phyloP scores from a whole-genome alignment of 352 stramenopile genomes.

The Globisporangium parvum region DNA sequence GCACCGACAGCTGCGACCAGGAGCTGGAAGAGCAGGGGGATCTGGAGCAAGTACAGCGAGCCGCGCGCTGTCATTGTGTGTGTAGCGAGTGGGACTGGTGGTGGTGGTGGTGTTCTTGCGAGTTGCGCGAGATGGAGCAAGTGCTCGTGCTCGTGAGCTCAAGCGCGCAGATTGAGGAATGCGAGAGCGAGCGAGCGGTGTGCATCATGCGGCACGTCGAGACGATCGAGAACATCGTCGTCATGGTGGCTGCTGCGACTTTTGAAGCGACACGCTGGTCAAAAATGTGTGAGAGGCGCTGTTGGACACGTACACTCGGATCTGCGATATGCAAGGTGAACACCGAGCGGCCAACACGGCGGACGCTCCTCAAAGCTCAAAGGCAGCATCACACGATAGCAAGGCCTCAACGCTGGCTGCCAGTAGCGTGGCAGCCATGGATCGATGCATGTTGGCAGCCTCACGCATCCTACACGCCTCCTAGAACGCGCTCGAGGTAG shows the following conservation, averaged over 20 bases:
- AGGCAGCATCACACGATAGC: too few relatives aligned
- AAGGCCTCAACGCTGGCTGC: too few relatives aligned
- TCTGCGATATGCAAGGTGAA: not conserved
- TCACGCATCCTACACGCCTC: too few relatives aligned
- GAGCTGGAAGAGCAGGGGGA: slow-evolving; percentile 11
- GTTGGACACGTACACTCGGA: not conserved
- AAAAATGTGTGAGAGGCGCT: too few relatives aligned
- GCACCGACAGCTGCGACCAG: not conserved
- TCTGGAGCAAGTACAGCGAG: slow-evolving; percentile 5
- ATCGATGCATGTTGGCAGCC: too few relatives aligned
- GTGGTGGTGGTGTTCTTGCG: not conserved
- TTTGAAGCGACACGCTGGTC: not conserved
- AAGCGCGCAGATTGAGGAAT: slow-evolving; percentile 23
- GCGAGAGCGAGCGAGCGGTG: slow-evolving; percentile 2
- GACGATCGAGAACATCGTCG: too few relatives aligned
- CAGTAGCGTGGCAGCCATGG: too few relatives aligned
- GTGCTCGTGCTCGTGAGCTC: not conserved
- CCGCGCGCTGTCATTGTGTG: not conserved
- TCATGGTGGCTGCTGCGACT: not conserved
- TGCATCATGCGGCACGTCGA: not conserved
- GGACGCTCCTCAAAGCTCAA: too few relatives aligned
- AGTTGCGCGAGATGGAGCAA: slow-evolving; percentile 7
- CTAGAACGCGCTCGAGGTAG: slow-evolving; percentile 3
- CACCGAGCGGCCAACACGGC: too few relatives aligned
- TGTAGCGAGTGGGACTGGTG: not conserved